phyloP scores from a whole-genome alignment of 1,284 basidiomycete species.

The Ustilago xerochloae region DNA sequence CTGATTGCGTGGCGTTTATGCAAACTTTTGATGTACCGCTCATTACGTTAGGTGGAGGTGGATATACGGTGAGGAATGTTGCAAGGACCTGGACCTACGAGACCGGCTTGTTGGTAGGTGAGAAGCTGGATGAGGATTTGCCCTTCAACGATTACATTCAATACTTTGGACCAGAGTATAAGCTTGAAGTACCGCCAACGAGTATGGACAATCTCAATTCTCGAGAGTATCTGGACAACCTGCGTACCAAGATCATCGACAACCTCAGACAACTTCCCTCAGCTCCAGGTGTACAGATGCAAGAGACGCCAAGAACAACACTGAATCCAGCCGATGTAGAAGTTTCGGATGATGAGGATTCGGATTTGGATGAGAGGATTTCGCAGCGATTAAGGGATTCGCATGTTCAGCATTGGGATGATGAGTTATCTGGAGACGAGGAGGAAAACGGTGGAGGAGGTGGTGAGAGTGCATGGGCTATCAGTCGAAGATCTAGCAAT shows the following conservation, averaged over 20 bases:
- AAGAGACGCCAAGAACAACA: conserved; percentile 76
- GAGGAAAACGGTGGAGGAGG: conserved; percentile 12
- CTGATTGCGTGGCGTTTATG: conserved; percentile 88
- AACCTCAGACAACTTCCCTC: conserved; percentile 81
- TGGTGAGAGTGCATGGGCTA: conserved; percentile 18
- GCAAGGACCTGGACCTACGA: conserved; percentile 96
- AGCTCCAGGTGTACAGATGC: conserved; percentile 88
- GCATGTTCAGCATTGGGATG: conserved; percentile 59
- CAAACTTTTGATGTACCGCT: conserved; percentile 86
- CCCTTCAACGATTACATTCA: conserved; percentile 98
- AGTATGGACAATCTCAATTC: conserved; percentile 96
- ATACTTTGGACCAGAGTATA: conserved; percentile 95
- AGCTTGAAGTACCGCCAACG: conserved; percentile 87
- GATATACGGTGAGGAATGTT: conserved; percentile 92
- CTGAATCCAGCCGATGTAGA: conserved; percentile 73
- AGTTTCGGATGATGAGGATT: conserved; percentile 65
- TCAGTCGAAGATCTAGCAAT: conserved; percentile 13
- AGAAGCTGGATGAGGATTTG: conserved; percentile 80
- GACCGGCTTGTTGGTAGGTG: conserved; percentile 89
- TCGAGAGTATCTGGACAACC: conserved; percentile 82
- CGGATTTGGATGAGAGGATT: conserved; percentile 68
- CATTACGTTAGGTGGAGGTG: conserved; percentile 92
- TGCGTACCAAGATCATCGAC: conserved; percentile 80
- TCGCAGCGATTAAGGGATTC: conserved; percentile 59
- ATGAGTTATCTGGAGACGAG: conserved; percentile 63